phyloP scores from a whole-genome alignment of 805 yeast species.

The Sugiyamaella valdiviana region DNA sequence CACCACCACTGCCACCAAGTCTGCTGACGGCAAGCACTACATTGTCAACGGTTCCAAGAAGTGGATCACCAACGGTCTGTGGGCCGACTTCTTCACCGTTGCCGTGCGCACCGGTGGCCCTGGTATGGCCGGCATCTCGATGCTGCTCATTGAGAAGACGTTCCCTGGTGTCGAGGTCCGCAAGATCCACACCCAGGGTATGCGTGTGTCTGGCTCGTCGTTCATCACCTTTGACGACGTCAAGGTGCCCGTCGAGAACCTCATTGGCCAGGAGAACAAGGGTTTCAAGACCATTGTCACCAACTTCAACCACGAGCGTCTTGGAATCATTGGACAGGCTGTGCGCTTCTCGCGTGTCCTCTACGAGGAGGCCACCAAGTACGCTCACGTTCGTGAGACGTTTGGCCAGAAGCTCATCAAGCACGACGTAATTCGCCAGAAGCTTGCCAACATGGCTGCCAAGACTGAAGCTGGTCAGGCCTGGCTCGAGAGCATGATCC shows the following conservation, averaged over 20 bases:
- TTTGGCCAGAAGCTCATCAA: constrained; percentile 37
- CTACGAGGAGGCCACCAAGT: constrained; percentile 35
- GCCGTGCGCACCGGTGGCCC: constrained; percentile 41
- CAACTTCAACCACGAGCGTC: constrained; percentile 41
- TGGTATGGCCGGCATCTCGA: constrained; percentile 36
- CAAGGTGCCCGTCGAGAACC: constrained; percentile 38
- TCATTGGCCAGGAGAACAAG: constrained; percentile 36
- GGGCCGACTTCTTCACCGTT: constrained; percentile 39
- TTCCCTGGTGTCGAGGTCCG: constrained; percentile 34
- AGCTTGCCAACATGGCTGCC: constrained; percentile 38
- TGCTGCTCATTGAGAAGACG: constrained; percentile 34
- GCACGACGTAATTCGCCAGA: constrained; percentile 38
- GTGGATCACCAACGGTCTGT: constrained; percentile 42
- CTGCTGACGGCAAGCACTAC: constrained; percentile 37
- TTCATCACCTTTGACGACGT: constrained; percentile 39
- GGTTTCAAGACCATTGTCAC: constrained; percentile 40
- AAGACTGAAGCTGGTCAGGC: constrained; percentile 37
- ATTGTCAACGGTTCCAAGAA: constrained; percentile 39
- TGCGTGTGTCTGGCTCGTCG: constrained; percentile 38
- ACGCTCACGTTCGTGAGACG: constrained; percentile 38
- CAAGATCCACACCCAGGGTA: constrained; percentile 37
- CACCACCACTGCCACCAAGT: constrained; percentile 34
- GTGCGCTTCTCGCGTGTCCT: constrained; percentile 34
- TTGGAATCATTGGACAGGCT: constrained; percentile 38
- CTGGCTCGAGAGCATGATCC: constrained; percentile 34